Percentiles rank a stretch among this genome's conserved stretches.
Conservation (phyloP, 148 eudicot genomes). For the Camellia lanceoleosa region DNA sequence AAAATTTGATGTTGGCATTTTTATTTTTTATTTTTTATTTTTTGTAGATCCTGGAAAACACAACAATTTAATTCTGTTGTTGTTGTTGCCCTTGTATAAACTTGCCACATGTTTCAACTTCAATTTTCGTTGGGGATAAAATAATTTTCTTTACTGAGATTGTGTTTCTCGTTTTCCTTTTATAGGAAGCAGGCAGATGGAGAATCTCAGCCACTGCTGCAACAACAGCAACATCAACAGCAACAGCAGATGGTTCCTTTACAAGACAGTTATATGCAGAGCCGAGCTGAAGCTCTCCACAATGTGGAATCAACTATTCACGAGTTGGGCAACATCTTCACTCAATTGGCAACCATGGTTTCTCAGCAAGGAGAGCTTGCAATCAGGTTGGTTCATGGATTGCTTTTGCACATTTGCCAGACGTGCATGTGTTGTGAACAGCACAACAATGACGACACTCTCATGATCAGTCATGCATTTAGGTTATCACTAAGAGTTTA, state of each 20-base stretch:
- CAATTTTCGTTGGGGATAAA: background rate
- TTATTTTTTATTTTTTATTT: too few relatives aligned
- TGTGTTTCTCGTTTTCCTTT: background rate
- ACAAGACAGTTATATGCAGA: conserved; percentile 72
- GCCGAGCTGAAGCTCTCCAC: conserved; percentile 80
- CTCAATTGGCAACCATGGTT: conserved; percentile 67
- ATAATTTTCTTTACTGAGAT: background rate
- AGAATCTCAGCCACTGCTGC: conserved; percentile 54
- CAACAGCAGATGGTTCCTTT: conserved; percentile 66
- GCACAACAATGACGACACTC: background rate
- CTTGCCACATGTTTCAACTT: too few relatives aligned
- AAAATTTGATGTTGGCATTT: too few relatives aligned
- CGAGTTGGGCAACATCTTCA: conserved; percentile 61
- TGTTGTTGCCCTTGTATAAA: background rate
- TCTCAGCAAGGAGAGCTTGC: conserved; percentile 79
- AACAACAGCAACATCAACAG: conserved; percentile 38
- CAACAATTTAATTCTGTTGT: too few relatives aligned
- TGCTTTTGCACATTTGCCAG: too few relatives aligned
- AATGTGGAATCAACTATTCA: conserved; percentile 77
- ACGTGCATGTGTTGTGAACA: background rate
- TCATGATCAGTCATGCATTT: background rate
- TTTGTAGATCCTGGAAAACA: too few relatives aligned
- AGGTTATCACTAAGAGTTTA: background rate
- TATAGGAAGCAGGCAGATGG: conserved; percentile 49
- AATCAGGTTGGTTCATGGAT: conserved; percentile 42